Conservation (phyloP, 129 eudicot species). For the Glebionis coronaria region DNA sequence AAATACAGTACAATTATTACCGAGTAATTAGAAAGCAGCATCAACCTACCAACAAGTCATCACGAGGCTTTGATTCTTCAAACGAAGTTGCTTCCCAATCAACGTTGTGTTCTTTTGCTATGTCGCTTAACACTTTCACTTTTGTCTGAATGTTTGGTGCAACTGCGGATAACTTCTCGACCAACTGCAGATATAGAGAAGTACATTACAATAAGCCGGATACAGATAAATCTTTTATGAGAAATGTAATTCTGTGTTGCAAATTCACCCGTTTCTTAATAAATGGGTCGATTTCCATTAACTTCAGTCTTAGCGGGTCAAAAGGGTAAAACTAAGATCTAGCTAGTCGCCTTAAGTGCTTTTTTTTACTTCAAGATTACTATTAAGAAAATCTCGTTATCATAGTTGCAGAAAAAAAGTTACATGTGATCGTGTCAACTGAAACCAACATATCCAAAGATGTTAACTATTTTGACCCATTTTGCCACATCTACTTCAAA, state of each 20-base stretch:
- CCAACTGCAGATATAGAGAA: constrained; percentile 51
- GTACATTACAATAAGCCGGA: constrained; percentile 6
- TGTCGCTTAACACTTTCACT: constrained; percentile 53
- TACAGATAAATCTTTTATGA: not conserved
- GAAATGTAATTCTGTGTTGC: no score
- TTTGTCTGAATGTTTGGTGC: constrained; percentile 84
- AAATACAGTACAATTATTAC: not conserved
- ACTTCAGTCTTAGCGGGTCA: not conserved
- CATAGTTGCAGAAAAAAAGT: not conserved
- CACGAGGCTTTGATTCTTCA: constrained; percentile 49
- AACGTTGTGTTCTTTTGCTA: constrained; percentile 80
- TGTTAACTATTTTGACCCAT: not conserved
- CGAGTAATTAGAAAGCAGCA: constrained; percentile 22
- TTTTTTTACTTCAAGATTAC: no score
- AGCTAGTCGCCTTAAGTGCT: not conserved
- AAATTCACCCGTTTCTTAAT: no score
- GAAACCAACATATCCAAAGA: no score
- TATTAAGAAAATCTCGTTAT: no score
- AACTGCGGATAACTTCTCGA: constrained; percentile 80
- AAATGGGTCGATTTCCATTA: not conserved
- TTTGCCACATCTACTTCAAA: not conserved
- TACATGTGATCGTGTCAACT: not conserved
- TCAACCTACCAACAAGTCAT: constrained; percentile 62
- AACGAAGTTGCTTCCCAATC: constrained; percentile 71
- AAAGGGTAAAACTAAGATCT: not conserved